These are phyloP conservation scores for Russula brevipes DNA, from an alignment of 768 basidiomycete genomes.

Conservation along the genomic window DNA sequence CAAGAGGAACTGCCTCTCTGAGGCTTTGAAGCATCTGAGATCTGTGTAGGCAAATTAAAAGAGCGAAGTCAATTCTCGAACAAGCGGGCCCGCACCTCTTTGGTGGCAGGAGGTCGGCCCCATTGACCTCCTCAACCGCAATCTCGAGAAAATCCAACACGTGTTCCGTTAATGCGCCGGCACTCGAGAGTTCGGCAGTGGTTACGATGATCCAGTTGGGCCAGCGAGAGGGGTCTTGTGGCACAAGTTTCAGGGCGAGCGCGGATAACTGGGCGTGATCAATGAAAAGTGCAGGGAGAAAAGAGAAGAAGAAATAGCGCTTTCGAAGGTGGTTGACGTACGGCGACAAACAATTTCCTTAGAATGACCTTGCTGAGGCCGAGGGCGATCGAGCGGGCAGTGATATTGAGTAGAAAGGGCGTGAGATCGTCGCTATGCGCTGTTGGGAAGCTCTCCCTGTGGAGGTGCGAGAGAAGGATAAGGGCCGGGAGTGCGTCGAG, in stretches of 20 bases:
- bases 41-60: constrained; percentile 35
- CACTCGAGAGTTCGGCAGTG: constrained; percentile 54
- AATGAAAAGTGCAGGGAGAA: constrained; percentile 5
- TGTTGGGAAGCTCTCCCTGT: constrained; percentile 69
- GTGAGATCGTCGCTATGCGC: constrained; percentile 55
- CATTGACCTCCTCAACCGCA: constrained; percentile 74
- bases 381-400: constrained; percentile 56
- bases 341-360: constrained; percentile 83
- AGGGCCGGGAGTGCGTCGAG: not conserved
- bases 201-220: constrained; percentile 71
- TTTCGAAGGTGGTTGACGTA: constrained; percentile 37
- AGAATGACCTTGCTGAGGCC: constrained; percentile 66
- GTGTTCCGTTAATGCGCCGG: constrained; percentile 53
- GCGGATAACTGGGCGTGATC: constrained; percentile 30
- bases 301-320: not conserved
- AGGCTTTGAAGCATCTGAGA: constrained; percentile 60
- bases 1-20: constrained; percentile 61
- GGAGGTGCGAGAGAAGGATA: not conserved
- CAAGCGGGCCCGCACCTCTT: constrained; percentile 53
- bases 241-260: constrained; percentile 64
- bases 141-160: constrained; percentile 76
- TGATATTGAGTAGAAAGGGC: constrained; percentile 64
- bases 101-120: constrained; percentile 67
- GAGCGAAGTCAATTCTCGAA: constrained; percentile 6
- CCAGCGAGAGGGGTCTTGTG: constrained; percentile 56